Evolutionary conservation across 2,329 filamentous ascomycete genomes (phyloP).

Genomic region (Aspergillus tanneri): DNA sequence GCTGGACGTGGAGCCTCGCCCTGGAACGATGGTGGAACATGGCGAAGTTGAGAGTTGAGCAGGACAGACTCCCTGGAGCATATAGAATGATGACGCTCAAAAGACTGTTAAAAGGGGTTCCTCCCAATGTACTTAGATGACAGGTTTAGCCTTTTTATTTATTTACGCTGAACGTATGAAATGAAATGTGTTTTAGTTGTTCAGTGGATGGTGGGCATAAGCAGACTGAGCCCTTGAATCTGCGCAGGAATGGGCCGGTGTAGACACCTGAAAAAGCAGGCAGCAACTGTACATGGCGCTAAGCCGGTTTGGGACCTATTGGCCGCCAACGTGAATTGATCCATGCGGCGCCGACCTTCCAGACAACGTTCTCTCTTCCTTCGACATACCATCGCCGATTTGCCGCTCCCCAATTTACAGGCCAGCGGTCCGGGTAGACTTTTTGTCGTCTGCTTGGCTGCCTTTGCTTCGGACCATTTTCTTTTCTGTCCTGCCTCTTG

Average conservation of each 20-base stretch:
- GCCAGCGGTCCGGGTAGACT: slow-evolving; percentile 13
- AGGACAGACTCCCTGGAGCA: slow-evolving; percentile 15
- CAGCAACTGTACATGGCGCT: not conserved
- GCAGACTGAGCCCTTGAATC: too few species aligned
- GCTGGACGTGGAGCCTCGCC: slow-evolving; percentile 28
- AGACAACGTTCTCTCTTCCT: slow-evolving; percentile 9
- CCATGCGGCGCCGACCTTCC: slow-evolving; percentile 13
- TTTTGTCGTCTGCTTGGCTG: slow-evolving; percentile 14
- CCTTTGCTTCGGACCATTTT: slow-evolving; percentile 5
- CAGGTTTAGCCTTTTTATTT: slow-evolving; percentile 3
- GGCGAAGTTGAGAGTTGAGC: slow-evolving; percentile 14
- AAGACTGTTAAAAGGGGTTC: slow-evolving; percentile 9
- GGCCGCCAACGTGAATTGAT: too few species aligned
- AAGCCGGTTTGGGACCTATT: slow-evolving; percentile 15
- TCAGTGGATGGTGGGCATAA: not conserved
- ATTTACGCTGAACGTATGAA: slow-evolving; percentile 10
- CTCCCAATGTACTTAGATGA: slow-evolving; percentile 25
- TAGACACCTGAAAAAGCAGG: not conserved
- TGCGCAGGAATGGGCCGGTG: too few species aligned
- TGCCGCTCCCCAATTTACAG: slow-evolving; percentile 2
- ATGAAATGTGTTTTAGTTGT: slow-evolving; percentile 13
- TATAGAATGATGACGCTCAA: slow-evolving; percentile 27
- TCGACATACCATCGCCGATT: slow-evolving; percentile 12
- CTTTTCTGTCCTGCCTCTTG: slow-evolving; percentile 1
- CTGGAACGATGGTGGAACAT: slow-evolving; percentile 16